Conservation (phyloP, 305 asterid genomes). For the Lippia alba region DNA sequence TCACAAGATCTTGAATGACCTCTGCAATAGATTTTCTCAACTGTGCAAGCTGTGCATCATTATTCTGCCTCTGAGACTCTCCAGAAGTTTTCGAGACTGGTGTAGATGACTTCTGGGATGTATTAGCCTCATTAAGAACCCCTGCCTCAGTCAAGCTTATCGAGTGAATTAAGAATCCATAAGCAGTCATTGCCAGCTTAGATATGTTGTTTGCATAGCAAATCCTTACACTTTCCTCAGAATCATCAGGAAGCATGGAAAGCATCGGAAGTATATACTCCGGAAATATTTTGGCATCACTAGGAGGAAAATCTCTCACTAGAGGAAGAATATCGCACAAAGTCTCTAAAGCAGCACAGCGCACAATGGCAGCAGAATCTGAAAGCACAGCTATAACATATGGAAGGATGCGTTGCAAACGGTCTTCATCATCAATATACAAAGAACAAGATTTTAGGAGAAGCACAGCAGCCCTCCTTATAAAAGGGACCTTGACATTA, state of each 20-base stretch:
- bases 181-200: constrained; percentile 92
- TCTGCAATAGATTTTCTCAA: constrained; percentile 93
- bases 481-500: constrained; percentile 91
- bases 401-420: constrained; percentile 97
- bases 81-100: constrained; percentile 54
- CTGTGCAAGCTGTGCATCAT: constrained; percentile 87
- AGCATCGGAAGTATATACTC: constrained; percentile 99
- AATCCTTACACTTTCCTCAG: constrained; percentile 99
- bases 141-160: constrained; percentile 98
- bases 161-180: constrained; percentile 95
- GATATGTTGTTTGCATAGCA: constrained; percentile 96
- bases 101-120: constrained; percentile 57
- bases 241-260: constrained; percentile 98
- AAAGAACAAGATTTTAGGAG: constrained; percentile 91
- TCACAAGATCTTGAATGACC: constrained; percentile 98
- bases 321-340: constrained; percentile 96
- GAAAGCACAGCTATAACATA: constrained; percentile 94
- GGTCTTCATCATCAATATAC: constrained; percentile 93
- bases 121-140: constrained; percentile 83
- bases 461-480: constrained; percentile 92
- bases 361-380: constrained; percentile 97
- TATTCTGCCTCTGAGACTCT: constrained; percentile 57
- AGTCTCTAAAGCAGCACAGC: constrained; percentile 97
- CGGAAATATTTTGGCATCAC: constrained; percentile 99
- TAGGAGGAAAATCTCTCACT: constrained; percentile 97